Evolutionary conservation across 164 flowering plant genomes (phyloP), one percentile per base, ranked within the genome.

Genomic region (Aristolochia contorta): DNA sequence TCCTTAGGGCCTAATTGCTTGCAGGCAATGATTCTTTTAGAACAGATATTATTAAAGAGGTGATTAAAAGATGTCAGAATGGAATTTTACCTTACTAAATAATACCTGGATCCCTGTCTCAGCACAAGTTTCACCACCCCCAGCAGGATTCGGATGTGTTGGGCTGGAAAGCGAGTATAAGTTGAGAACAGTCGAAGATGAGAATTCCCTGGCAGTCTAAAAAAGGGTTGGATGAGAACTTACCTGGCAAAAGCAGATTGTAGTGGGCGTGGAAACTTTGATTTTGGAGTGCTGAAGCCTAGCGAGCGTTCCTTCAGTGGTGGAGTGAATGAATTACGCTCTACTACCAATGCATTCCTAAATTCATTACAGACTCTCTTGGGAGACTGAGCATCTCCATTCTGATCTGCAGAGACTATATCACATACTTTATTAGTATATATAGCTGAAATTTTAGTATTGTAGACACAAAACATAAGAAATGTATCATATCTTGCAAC

Each of bases 61-160:
- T 24, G 30, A 22, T 12, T 15, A 12, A 53, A 18, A 53, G 43
- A 10, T 37, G 43, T 37, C 10, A 8, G 43, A 19, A 22, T 56
- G 12, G 19, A 19, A 24, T 1, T 46, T 12, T 75, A 94, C 99
- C 97, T 91, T 94, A 68, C 75, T 69, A 67, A 94, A 89, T 71
- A 91, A 87, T 21, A 94, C 72, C 66, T 72, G 84, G 47, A 91
- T 85, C 61, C 92, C 93, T 37, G 99, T 91, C 73, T 94, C 99
- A 14, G 96, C 99, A 71, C 94, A 94, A 53, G 99, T 94, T 82
- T 91, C 99, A 57, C 99, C 99, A 68, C 87, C 89, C 65, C 94
- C 94, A 67, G 83, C 86, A 14, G 94, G 96, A 69, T 72, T 84
- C 61, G 90, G 94, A 59, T 90, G 80, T 54, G 86, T 82, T 41